Base-by-base conservation (phyloP, 306 rosid species). In the Arachis stenosperma region DNA sequence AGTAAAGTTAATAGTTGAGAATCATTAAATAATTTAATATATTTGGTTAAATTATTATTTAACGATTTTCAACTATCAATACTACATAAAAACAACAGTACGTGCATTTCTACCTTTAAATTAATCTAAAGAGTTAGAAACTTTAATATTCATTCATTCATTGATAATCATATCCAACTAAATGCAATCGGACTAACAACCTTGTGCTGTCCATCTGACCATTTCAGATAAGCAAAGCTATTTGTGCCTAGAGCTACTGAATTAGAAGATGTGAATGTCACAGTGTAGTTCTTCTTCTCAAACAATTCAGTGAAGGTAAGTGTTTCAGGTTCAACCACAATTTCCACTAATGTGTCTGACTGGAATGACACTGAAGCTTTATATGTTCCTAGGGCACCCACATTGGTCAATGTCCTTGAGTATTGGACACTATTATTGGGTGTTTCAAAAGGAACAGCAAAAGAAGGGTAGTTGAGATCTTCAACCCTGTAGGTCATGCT, bases 401-500 rank as follows among this genome's bases (percentile, higher is more conserved):
- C 97, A 56, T 91, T 94, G 7, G 96, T 94, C 36, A 94, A 78
- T 63, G 76, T 82, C 75, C 98, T 88, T 0, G 81, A 74, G 68
- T 89, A 83, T 47, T 78, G 81, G 11, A 86, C 76, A 37, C 85
- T 87, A 43, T 46, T 2, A 86, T 54, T 8, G 70, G 90, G 81
- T n/a, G 98, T 89, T 46, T 87, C 87, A 12, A 93, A 78, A n/a
- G 93, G 83, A 68, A 93, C 92, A 4, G 92, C 87, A 17, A 93
- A 90, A 29, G 98, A 90, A 2, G 98, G 98, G 70, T 93, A 93
- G 52, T 93, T 93, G 13, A 93, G 83, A 76, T 93, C 90, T 63
- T 80, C 82, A 54, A 88, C 74, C 77, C 85, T 84, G 81, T 85
- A 86, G 0, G 13, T 70, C 75, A 78, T 93, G 60, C 65, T 86